Percentiles rank a stretch among this genome's conserved stretches.
Conservation (phyloP, 305 asterid species). For the Caryopteris hybrid region DNA sequence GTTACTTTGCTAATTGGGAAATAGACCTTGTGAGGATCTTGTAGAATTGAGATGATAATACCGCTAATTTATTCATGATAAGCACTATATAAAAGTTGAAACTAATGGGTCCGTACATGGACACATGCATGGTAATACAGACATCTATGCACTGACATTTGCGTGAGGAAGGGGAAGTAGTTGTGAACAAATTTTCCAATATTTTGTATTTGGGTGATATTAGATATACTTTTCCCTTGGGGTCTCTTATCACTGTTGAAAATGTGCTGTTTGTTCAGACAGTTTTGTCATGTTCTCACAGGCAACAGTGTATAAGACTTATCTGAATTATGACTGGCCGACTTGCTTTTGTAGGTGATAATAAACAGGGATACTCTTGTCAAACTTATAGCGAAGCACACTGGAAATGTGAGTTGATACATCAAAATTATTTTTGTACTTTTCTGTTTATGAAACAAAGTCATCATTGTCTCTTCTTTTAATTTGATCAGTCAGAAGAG, state of each 20-base stretch:
- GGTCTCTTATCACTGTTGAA: neutral
- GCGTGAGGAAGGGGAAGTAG: neutral
- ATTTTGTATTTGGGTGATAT: neutral
- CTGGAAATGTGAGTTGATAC: conserved; percentile 70
- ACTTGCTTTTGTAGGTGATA: conserved; percentile 49
- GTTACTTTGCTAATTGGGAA: neutral
- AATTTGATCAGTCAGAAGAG: conserved; percentile 58
- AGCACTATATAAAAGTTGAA: conserved; percentile 5
- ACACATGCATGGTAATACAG: neutral
- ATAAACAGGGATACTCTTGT: conserved; percentile 65
- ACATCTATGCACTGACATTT: neutral
- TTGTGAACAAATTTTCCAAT: neutral
- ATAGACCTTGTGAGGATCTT: neutral
- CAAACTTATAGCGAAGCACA: conserved; percentile 73
- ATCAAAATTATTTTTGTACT: neutral
- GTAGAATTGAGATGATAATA: neutral
- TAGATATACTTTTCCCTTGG: neutral
- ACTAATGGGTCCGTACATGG: neutral
- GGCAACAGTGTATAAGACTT: neutral
- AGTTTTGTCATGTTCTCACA: neutral
- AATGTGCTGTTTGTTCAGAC: neutral
- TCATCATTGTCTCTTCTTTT: conserved; percentile 10
- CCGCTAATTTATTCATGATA: neutral
- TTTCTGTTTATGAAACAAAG: conserved; percentile 7
- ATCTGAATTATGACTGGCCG: conserved; percentile 4